Base-by-base conservation (phyloP, 2,329 filamentous ascomycete genomes). In the Alternaria panax region DNA sequence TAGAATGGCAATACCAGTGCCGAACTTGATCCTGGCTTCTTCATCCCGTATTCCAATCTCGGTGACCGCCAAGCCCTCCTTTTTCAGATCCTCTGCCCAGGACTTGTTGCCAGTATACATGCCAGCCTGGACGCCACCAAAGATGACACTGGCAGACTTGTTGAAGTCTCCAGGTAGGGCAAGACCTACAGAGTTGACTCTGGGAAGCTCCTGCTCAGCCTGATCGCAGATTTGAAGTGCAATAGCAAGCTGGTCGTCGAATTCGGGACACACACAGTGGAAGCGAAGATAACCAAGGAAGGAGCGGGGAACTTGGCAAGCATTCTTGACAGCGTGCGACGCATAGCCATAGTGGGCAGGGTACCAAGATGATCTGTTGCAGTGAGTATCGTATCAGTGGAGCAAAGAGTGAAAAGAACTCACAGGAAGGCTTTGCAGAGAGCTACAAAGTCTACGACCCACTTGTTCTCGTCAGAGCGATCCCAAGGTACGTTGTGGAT, bases 251-350 rank as follows among this genome's bases (percentile, higher is more conserved):
- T 94, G 86, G 0, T 84, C 80, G 0, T 78, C 82, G 72, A 93
- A 91, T 75, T 98, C 95, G 0, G 91, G 90, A 70, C 93, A 97
- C 16, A 96, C 94, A 36, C 91, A 86, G 72, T 98, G 93, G 60
- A 90, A 86, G 9, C 93, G 82, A 0, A 98, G 82, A 67, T 97
- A 99, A 65, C 92, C 91, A 64, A 97, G 86, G 73, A 98, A 98
- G 73, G 95, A 96, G 60, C 87, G 86, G 40, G 97, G 83, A 0
- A 96, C 86, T 32, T 85, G 84, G 20, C 89, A 87, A 3, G 87
- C 88, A 7, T 84, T 77, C n/a, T 84, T 79, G 62, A 93, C 68
- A 20, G 72, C 83, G 12, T 84, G 78, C 0, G 79, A 74, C 16
- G 82, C 73, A 5, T 79, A 82, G 12, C 88, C 84, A 48, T 87